Evolutionary conservation across 1,139 yeast species (phyloP).

Genomic region (Taphrina sp.): DNA sequence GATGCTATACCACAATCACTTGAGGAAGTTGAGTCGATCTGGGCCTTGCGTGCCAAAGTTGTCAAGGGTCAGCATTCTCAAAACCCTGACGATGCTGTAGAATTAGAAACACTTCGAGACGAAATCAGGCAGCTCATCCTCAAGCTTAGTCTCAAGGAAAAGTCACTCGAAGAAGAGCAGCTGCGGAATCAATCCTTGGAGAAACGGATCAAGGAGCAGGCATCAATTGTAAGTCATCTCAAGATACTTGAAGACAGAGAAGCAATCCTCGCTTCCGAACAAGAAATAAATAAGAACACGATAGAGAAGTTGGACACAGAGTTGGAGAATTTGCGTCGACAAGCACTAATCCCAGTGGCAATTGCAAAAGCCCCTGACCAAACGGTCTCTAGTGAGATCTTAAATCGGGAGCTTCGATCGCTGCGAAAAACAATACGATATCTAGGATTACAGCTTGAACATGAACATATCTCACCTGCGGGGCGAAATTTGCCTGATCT

Average conservation of each 20-base stretch:
- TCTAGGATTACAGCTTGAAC: no score
- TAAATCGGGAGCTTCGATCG: no score
- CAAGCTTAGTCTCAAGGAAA: conserved; percentile 32
- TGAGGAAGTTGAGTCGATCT: conserved; percentile 1
- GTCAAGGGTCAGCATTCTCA: neutral
- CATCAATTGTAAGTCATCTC: neutral
- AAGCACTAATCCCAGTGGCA: neutral
- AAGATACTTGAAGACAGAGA: conserved; percentile 11
- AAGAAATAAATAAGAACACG: conserved; percentile 9
- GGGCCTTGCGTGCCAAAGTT: neutral
- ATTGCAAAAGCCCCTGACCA: no score
- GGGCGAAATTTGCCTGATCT: no score
- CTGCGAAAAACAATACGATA: no score
- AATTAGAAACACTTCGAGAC: conserved; percentile 11
- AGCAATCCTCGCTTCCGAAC: neutral
- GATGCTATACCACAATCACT: neutral
- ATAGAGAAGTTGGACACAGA: conserved; percentile 12
- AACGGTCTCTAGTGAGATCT: no score
- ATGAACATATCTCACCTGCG: no score
- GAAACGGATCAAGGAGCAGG: conserved; percentile 14
- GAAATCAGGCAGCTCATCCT: conserved; percentile 28
- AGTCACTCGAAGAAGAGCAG: conserved; percentile 36
- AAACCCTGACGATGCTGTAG: neutral
- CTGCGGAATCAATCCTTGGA: conserved; percentile 34
- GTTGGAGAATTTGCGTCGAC: neutral